These are phyloP conservation scores for Candida germanica DNA, from an alignment of 805 yeast species.

Conservation along the genomic window DNA sequence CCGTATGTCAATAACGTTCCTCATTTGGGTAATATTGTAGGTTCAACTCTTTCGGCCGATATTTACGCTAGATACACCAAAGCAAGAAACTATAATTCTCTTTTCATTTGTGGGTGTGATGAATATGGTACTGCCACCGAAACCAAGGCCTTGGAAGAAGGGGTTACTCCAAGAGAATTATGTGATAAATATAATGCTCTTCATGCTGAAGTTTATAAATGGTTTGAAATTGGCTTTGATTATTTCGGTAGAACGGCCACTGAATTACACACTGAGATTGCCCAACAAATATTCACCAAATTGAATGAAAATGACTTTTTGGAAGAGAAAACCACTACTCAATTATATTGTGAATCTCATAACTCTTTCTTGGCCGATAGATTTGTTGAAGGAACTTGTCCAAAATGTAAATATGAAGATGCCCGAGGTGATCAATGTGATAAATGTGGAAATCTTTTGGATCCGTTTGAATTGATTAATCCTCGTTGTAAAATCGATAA, in stretches of 20 bases:
- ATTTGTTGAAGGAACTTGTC: conserved; percentile 96
- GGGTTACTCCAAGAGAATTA: conserved; percentile 79
- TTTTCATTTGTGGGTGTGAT: conserved; percentile 94
- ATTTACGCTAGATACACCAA: conserved; percentile 87
- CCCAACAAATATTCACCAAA: conserved; percentile 86
- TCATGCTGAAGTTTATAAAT: conserved; percentile 87
- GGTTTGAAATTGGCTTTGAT: conserved; percentile 96
- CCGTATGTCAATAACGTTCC: conserved; percentile 99
- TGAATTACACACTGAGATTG: conserved; percentile 84
- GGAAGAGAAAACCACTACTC: conserved; percentile 85
- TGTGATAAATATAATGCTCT: conserved; percentile 88
- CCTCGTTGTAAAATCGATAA: conserved; percentile 95
- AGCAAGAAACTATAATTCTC: conserved; percentile 80
- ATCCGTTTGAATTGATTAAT: conserved; percentile 88
- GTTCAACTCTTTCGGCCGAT: conserved; percentile 93
- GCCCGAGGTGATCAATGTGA: conserved; percentile 99
- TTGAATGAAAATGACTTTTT: conserved; percentile 72
- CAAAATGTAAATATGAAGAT: conserved; percentile 90
- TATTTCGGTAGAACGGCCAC: conserved; percentile 97
- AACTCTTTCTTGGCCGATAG: conserved; percentile 92
- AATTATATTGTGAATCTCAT: conserved; percentile 88
- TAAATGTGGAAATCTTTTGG: conserved; percentile 83
- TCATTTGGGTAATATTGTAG: conserved; percentile 95
- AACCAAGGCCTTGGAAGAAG: conserved; percentile 94
- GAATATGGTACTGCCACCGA: conserved; percentile 99